Evolutionary conservation across 2,329 filamentous ascomycete species (phyloP), one percentile per base, ranked within the genome.

Genomic region (Paracoccidioides brasiliensis): DNA sequence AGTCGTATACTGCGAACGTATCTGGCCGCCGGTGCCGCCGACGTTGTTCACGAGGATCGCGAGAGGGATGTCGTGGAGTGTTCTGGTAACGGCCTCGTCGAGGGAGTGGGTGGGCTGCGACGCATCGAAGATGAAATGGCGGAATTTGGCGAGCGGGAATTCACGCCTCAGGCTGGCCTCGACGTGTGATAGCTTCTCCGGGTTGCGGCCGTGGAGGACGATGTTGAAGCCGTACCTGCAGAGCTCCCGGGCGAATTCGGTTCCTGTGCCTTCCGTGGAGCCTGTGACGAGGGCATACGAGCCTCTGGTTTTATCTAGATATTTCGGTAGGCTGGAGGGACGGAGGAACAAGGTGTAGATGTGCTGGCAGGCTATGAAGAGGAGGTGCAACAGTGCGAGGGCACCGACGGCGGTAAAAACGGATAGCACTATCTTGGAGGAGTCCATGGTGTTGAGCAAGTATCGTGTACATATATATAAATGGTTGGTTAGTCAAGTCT

Each of bases 41-140:
- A 79, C 75, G 63, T 82, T 82, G 66, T 82, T 82, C 61, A 83
- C 65, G 30, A 83, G 67, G 2, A 82, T 66, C 0, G 75, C 80
- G 37, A 83, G 66, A 57, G 74, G 65, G 40, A 76, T 62, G 52
- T 67, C 69, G 1, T 67, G 59, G 8, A 74, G 62, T 58, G 53
- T 56, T 1, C 60, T 52, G 28, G 8, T 15, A 15, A 8, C 43
- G 7, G 66, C 61, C 7, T 58, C 49, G 14, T 66, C 62, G 30
- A 71, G 57, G 35, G 57, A 58, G 0, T 62, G 51, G 0, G 55
- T 55, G 28, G 59, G 41, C 7, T 63, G 55, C 22, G 69, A 64
- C 2, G 72, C 73, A 62, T 81, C 77, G 10, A 74, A 72, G 15
- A 78, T 63, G 44, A 78, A 64, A 45, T 67, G 64, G 33, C 69